Evolutionary conservation across 768 basidiomycete genomes (phyloP).

Genomic region (Tylopilus cervinicoccineus): DNA sequence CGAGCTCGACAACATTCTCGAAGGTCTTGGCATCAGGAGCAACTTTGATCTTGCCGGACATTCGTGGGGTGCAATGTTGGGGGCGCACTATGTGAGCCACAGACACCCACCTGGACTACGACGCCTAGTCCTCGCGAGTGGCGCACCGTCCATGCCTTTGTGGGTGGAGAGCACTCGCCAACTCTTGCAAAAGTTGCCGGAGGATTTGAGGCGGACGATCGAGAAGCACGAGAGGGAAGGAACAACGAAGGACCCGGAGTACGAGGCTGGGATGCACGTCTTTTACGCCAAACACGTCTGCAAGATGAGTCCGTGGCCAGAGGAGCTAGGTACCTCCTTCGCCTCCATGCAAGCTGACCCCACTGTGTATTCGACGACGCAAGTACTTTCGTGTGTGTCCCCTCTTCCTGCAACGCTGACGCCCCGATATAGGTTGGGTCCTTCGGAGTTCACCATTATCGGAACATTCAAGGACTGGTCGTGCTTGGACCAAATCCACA

Average conservation of each 20-base stretch:
- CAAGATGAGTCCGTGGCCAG: constrained; percentile 31
- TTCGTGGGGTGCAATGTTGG: constrained; percentile 58
- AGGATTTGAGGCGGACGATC: constrained; percentile 24
- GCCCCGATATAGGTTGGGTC: constrained; percentile 5
- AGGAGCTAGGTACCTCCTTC: constrained; percentile 29
- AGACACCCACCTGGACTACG: constrained; percentile 38
- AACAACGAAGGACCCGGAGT: constrained; percentile 31
- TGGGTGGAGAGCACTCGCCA: constrained; percentile 23
- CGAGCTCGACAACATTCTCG: constrained; percentile 49
- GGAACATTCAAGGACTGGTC: constrained; percentile 45
- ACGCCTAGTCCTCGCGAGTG: constrained; percentile 33
- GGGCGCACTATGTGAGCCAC: constrained; percentile 35
- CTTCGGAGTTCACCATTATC: constrained; percentile 36
- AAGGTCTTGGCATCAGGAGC: constrained; percentile 36
- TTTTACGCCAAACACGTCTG: constrained; percentile 36
- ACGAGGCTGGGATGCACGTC: constrained; percentile 25
- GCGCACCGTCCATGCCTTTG: constrained; percentile 30
- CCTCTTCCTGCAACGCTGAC: not conserved
- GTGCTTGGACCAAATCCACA: constrained; percentile 40
- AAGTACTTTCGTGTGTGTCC: constrained; percentile 4
- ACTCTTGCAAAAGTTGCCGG: constrained; percentile 25
- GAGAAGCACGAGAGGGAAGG: constrained; percentile 33
- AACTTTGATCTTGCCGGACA: constrained; percentile 50
- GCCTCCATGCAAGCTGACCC: constrained; percentile 25
- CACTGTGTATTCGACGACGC: constrained; percentile 34